Conservation (phyloP, 306 rosid species). For the Medicago ruthenica region DNA sequence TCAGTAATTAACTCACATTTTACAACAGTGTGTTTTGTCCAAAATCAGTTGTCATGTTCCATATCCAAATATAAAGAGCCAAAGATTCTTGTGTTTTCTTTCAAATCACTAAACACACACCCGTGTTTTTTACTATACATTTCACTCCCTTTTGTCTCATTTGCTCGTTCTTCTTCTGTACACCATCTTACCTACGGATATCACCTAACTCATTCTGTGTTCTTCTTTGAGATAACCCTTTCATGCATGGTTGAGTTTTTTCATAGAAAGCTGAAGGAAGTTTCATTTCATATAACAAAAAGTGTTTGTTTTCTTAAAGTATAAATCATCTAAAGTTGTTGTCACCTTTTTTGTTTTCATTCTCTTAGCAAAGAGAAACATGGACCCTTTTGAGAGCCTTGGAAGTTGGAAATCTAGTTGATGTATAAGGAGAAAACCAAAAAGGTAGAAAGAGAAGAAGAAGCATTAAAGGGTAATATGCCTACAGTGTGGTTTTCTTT, state of each 20-base stretch:
- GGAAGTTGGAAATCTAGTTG: background rate
- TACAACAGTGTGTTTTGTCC: constrained; percentile 40
- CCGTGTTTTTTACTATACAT: constrained; percentile 24
- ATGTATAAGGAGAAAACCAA: background rate
- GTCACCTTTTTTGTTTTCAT: constrained; percentile 26
- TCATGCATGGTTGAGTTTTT: constrained; percentile 29
- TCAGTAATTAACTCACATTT: constrained; percentile 30
- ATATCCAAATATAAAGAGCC: constrained; percentile 35
- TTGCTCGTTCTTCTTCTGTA: background rate
- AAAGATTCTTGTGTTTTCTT: constrained; percentile 49
- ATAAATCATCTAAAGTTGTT: constrained; percentile 37
- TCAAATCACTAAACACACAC: constrained; percentile 7
- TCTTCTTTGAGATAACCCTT: background rate
- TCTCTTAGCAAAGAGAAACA: constrained; percentile 37
- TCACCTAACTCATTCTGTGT: constrained; percentile 43
- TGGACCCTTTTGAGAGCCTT: constrained; percentile 30
- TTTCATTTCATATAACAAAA: constrained; percentile 14
- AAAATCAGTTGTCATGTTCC: constrained; percentile 46
- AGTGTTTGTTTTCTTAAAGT: constrained; percentile 31
- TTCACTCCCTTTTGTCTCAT: constrained; percentile 44
- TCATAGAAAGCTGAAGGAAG: too few relatives aligned
- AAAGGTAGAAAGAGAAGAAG: background rate
- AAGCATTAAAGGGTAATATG: constrained; percentile 47
- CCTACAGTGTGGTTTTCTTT: constrained; percentile 88
- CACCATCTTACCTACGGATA: constrained; percentile 24